phyloP scores from a whole-genome alignment of 2,329 filamentous ascomycete genomes.

The Cadophora luteo-olivacea region DNA sequence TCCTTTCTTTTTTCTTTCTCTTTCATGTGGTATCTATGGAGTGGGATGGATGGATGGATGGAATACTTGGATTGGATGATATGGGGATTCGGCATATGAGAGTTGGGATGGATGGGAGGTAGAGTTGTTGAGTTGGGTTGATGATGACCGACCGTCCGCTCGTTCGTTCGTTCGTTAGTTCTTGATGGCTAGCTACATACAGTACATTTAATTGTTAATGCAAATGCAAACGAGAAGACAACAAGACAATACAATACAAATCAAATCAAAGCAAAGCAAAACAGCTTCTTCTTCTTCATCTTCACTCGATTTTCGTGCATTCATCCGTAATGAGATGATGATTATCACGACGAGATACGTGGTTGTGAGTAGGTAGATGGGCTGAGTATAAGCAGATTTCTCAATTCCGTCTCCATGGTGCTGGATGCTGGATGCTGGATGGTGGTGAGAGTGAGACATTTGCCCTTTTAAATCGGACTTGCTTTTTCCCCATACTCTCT shows the following conservation, averaged over 20 bases:
- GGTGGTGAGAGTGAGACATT: too few species aligned
- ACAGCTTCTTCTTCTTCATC: too few species aligned
- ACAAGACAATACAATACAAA: background rate
- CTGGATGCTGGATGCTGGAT: too few species aligned
- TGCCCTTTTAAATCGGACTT: too few species aligned
- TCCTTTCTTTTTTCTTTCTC: background rate
- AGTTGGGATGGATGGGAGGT: background rate
- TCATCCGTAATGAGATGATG: too few species aligned
- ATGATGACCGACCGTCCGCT: background rate
- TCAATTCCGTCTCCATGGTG: too few species aligned
- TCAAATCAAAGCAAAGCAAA: too few species aligned
- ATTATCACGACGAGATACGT: too few species aligned
- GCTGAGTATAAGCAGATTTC: too few species aligned
- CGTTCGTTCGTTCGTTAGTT: background rate
- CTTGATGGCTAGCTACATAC: background rate
- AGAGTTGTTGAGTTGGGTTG: background rate
- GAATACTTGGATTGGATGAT: constrained; percentile 3
- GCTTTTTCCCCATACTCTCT: too few species aligned
- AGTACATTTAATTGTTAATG: constrained; percentile 11
- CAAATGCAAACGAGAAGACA: background rate
- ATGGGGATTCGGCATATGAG: background rate
- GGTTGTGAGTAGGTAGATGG: too few species aligned
- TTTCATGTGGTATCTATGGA: background rate
- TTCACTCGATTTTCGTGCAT: too few species aligned
- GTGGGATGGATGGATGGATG: background rate